Percentiles rank a stretch among this genome's conserved stretches.
Conservation (phyloP, 2,329 filamentous ascomycete species). For the Pestalotiopsis sp. region DNA sequence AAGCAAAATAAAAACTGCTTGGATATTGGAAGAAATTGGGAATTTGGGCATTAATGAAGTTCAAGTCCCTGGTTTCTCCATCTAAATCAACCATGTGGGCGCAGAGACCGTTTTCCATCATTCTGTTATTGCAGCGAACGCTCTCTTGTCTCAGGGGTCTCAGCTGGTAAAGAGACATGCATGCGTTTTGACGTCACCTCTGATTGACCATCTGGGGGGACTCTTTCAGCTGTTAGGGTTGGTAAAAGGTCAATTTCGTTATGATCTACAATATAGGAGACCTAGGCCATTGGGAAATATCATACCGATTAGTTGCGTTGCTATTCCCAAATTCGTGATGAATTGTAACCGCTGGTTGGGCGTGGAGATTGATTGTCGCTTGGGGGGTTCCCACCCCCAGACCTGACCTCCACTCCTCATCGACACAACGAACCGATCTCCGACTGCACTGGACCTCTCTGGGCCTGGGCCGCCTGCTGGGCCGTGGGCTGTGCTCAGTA, state of each 20-base stretch:
- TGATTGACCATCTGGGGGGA: not conserved
- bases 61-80: not conserved
- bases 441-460: not conserved
- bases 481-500: not conserved
- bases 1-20: not conserved
- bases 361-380: not conserved
- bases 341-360: not conserved
- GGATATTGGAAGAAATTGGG: not conserved
- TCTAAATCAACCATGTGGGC: not conserved
- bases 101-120: conserved; percentile 3
- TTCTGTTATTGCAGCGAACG: not conserved
- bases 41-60: not conserved
- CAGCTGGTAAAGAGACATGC: not conserved
- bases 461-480: not conserved
- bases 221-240: not conserved
- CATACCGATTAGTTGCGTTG: not conserved
- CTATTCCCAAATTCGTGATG: not conserved
- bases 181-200: not conserved
- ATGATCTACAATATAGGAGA: not conserved
- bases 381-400: not conserved
- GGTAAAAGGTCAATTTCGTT: not conserved
- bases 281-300: not conserved
- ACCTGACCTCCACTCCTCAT: not conserved
- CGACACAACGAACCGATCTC: not conserved
- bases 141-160: not conserved